phyloP scores from a whole-genome alignment of 1,284 basidiomycete species.

The Exobasidium rhododendri region DNA sequence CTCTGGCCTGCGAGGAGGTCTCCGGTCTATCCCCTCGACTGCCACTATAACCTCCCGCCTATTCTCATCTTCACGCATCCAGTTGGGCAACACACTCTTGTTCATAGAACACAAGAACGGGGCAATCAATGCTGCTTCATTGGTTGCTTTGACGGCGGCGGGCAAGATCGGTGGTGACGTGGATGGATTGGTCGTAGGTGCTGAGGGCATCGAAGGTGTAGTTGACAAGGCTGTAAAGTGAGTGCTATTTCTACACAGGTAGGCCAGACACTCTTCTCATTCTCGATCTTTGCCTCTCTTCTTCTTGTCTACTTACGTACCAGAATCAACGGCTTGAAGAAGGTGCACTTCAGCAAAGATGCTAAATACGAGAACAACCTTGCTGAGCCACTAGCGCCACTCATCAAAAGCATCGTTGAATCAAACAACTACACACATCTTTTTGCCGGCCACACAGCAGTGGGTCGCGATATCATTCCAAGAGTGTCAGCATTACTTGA shows the following conservation, averaged over 20 bases:
- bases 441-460: constrained; percentile 72
- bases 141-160: constrained; percentile 86
- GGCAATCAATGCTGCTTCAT: constrained; percentile 75
- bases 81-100: constrained; percentile 63
- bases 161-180: constrained; percentile 76
- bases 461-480: constrained; percentile 74
- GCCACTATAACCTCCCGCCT: not conserved
- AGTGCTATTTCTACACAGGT: too few relatives aligned
- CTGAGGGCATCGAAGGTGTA: constrained; percentile 66
- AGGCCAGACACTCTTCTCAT: not conserved
- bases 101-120: constrained; percentile 84
- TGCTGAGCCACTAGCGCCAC: constrained; percentile 59
- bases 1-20: not conserved
- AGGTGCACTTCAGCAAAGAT: constrained; percentile 56
- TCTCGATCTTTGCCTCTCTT: constrained; percentile 2
- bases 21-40: not conserved
- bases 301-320: constrained; percentile 2
- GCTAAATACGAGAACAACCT: constrained; percentile 57
- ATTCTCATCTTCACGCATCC: not conserved
- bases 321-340: constrained; percentile 60
- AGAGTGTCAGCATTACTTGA: constrained; percentile 82
- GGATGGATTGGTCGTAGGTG: constrained; percentile 80
- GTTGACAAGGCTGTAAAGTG: constrained; percentile 78
- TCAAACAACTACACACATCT: constrained; percentile 71
- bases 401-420: constrained; percentile 60